Conservation (phyloP, 495 filamentous ascomycete species). For the Podospora appendiculata region DNA sequence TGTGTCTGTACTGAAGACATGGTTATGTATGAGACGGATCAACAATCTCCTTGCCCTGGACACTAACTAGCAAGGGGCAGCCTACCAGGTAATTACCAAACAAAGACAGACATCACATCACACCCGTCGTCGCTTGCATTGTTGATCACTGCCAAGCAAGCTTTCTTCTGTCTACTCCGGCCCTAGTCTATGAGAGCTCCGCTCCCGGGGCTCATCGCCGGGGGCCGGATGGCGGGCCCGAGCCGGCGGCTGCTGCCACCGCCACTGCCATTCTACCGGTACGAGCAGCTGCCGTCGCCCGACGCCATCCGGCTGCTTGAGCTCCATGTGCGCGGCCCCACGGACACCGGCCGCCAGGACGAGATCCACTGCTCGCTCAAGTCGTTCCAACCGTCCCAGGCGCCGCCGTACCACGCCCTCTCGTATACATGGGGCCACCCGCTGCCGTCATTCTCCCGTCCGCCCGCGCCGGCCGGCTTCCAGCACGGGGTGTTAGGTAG, state of each 20-base stretch:
- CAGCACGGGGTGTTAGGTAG: background rate
- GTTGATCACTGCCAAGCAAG: too few relatives aligned
- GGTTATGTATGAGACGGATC: too few relatives aligned
- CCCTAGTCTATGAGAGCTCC: too few relatives aligned
- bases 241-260: background rate
- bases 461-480: background rate
- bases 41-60: too few relatives aligned
- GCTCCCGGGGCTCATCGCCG: too few relatives aligned
- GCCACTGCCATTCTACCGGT: background rate
- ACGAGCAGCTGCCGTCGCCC: constrained; percentile 5
- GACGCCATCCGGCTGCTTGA: constrained; percentile 3
- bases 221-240: background rate
- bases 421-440: constrained; percentile 17
- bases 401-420: constrained; percentile 9
- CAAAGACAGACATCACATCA: too few relatives aligned
- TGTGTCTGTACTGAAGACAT: too few relatives aligned
- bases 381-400: constrained; percentile 1
- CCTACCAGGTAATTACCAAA: too few relatives aligned
- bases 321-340: background rate
- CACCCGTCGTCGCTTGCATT: too few relatives aligned
- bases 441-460: constrained; percentile 2
- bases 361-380: constrained; percentile 5
- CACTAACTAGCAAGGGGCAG: too few relatives aligned
- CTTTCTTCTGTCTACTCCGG: too few relatives aligned
- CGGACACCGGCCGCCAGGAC: background rate